Evolutionary conservation across 2,329 filamentous ascomycete species (phyloP), one percentile per base, ranked within the genome.

Genomic region (Lasiodiplodia sp.): DNA sequence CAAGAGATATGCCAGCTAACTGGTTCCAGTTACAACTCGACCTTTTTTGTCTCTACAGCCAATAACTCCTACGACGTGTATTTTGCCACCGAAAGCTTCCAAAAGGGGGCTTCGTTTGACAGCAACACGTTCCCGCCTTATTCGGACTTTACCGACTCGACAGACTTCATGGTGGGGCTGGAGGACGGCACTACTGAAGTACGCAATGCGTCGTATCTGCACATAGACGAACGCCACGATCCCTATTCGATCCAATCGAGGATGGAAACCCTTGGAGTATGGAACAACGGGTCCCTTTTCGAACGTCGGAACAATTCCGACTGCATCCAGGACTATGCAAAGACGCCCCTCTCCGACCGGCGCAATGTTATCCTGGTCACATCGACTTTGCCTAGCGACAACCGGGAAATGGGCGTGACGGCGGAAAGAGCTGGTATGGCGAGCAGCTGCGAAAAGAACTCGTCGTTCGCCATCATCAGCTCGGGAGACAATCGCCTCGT

Each of bases 11-110:
- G 16, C 18, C 6, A 10, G 23, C 57, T 71, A 14, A 71, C 38
- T 51, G 4, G 51, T 23, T 16, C 12, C 28, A 75, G 74, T 16
- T 77, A 75, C 65, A 76, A 75, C 58, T 77, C 75, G 1, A 71
- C 72, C 1, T 73, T 76, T 0, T 77, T 71, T 47, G 58, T 65
- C 1, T 72, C 73, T 2, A 65, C 72, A 7, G 63, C 68, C 8
- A 68, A 72, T 1, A 72, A 72, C 28, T 34, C 58, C 28, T 76
- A 75, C 53, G 57, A 34, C 1, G 68, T 60, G 1, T 71, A 70
- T 40, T 65, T 66, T 2, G 73, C 74, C 31, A 71, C 69, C 38
- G 21, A 69, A 25, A 68, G 66, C 0, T 73, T 71, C 34, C 23
- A 71, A n/a, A 47, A 66, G 11, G 66, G 68, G 12, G 23, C 63